These are phyloP conservation scores for Teratosphaeria zuluensis DNA, from an alignment of 2,329 filamentous ascomycete species.

Conservation along the genomic window DNA sequence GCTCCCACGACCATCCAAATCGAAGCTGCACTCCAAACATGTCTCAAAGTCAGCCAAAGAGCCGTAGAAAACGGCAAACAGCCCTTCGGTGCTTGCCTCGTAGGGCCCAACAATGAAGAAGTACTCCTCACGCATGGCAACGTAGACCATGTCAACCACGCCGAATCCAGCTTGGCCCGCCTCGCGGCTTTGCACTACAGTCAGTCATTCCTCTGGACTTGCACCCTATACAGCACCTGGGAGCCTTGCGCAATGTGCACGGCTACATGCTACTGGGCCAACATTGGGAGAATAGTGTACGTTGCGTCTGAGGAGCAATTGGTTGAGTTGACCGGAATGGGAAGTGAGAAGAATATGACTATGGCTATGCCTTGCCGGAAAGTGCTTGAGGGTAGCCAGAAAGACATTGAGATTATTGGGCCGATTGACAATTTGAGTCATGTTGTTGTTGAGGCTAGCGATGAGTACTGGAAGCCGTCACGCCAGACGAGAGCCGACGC, in stretches of 20 bases:
- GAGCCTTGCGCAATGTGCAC: slow-evolving; percentile 48
- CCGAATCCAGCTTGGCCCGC: slow-evolving; percentile 42
- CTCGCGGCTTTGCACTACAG: slow-evolving; percentile 41
- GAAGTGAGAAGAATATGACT: slow-evolving; percentile 45
- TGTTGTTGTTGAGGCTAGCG: slow-evolving; percentile 36
- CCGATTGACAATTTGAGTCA: slow-evolving; percentile 37
- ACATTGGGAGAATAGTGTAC: slow-evolving; percentile 45
- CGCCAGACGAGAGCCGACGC: slow-evolving; percentile 4
- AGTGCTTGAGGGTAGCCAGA: slow-evolving; percentile 40
- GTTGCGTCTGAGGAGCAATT: slow-evolving; percentile 41
- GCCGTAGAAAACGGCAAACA: slow-evolving; percentile 39
- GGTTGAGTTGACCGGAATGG: slow-evolving; percentile 35
- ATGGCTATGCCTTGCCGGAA: slow-evolving; percentile 41
- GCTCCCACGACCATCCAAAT: slow-evolving; percentile 32
- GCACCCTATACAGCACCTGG: slow-evolving; percentile 45
- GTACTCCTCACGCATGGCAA: slow-evolving; percentile 41
- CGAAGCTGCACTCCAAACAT: slow-evolving; percentile 29
- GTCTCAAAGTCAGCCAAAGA: slow-evolving; percentile 34
- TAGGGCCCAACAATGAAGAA: slow-evolving; percentile 42
- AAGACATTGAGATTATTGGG: slow-evolving; percentile 41
- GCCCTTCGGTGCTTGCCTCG: slow-evolving; percentile 41
- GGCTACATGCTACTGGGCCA: slow-evolving; percentile 42
- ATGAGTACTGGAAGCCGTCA: slow-evolving; percentile 34
- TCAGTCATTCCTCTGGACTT: slow-evolving; percentile 39
- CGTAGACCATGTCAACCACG: slow-evolving; percentile 45